Base-by-base conservation (phyloP, 352 stramenopile genomes). In the Phytophthora macrochlamydospora region DNA sequence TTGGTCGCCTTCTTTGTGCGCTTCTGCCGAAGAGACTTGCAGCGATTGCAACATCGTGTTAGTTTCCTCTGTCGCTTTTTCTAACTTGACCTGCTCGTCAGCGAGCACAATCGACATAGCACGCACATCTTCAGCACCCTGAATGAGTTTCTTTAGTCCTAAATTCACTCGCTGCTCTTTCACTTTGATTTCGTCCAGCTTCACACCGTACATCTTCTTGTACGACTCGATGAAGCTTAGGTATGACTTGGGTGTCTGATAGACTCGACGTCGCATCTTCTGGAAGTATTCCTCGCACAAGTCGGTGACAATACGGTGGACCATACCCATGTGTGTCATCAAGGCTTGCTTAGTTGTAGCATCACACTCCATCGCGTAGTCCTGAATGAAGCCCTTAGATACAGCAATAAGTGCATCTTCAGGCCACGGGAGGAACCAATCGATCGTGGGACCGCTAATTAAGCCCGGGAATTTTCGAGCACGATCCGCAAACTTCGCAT, bases 371-470 rank as follows among this genome's bases (percentile, higher is more conserved):
- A 99, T 97, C 13, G 90, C 78, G 65, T 98, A 99, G 51, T 99
- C 93, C 14, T 96, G 87, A 64, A 99, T 98, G 55, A 99, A 98
- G 0, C 97, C 96, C 65, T 97, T 95, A 9, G 95, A 98, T 40
- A 99, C 97, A 32, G 92, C 95, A 12, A 99, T 98, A 6, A 99
- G 79, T 4, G 97, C 97, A 65, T 99, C 97, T 83, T 99, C 95
- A 4, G 97, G 97, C 97, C 97, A 99, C n/a, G 95, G 88, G 44
- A 99, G 77, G 81, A 99, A 99, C 97, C 97, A 99, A 59, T 99
- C 97, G 66, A 99, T 99, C 3, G 97, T 99, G n/a, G 96, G 96
- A 3, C 92, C 95, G 49, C 87, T 98, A 56, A 99, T 98, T 30
- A 99, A 80, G 4, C 97, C 95, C 7, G 97, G 97, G 74, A 99